These are phyloP conservation scores for Raffaelea albimanens DNA, from an alignment of 2,329 filamentous ascomycete genomes.

Conservation along the genomic window DNA sequence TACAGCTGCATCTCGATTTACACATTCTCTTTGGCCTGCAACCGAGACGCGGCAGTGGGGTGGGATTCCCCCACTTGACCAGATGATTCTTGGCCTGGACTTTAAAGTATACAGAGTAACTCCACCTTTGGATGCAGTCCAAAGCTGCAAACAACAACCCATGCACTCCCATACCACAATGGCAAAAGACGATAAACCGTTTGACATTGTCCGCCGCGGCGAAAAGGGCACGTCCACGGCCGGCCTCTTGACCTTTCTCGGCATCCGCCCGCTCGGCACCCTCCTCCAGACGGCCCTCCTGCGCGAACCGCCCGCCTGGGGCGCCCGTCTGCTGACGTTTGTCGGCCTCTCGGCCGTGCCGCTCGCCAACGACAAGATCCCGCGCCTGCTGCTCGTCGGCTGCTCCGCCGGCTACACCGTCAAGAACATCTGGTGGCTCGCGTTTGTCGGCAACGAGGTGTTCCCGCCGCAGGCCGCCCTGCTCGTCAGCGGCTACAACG, in stretches of 20 bases:
- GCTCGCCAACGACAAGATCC: too few relatives aligned
- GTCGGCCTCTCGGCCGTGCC: slow-evolving; percentile 36
- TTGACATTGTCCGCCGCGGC: slow-evolving; percentile 22
- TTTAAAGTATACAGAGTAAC: too few relatives aligned
- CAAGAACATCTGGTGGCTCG: slow-evolving; percentile 49
- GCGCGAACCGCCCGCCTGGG: slow-evolving; percentile 20
- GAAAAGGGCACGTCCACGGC: slow-evolving; percentile 22
- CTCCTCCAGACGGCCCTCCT: slow-evolving; percentile 24
- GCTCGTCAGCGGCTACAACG: slow-evolving; percentile 41
- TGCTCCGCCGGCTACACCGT: slow-evolving; percentile 42
- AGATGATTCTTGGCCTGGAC: too few relatives aligned
- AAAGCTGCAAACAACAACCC: too few relatives aligned
- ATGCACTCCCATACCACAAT: too few relatives aligned
- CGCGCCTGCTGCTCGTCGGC: slow-evolving; percentile 38
- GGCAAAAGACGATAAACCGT: neutral
- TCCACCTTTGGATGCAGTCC: too few relatives aligned
- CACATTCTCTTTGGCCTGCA: too few relatives aligned
- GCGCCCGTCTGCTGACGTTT: slow-evolving; percentile 34
- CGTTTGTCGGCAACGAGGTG: slow-evolving; percentile 35
- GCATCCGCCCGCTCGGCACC: slow-evolving; percentile 25
- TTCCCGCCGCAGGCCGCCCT: slow-evolving; percentile 34
- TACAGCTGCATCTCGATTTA: too few relatives aligned
- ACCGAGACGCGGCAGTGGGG: too few relatives aligned
- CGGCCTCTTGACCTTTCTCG: slow-evolving; percentile 28
- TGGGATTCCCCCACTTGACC: too few relatives aligned